A percentile compares a stretch with the other conserved stretches of the same genome.
These are phyloP conservation scores for Pythium monospermum DNA, from an alignment of 352 stramenopile species.

Conservation along the genomic window DNA sequence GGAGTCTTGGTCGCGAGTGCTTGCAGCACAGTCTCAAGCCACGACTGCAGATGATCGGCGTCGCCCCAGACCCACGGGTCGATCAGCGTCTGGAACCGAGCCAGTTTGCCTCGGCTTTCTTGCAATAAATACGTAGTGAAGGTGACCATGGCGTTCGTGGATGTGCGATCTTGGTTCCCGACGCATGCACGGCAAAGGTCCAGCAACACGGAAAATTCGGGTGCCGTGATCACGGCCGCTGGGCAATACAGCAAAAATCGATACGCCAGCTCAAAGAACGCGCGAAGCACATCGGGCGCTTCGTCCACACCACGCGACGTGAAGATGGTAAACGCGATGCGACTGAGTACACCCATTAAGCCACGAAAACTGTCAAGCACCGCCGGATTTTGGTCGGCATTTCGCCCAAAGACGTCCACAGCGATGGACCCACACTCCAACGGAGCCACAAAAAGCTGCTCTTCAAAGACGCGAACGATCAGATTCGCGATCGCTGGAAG, in stretches of 20 bases:
- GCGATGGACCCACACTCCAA: conserved; percentile 60
- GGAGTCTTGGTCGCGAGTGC: conserved; percentile 50
- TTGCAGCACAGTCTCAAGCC: conserved; percentile 40
- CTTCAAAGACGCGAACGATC: conserved; percentile 58
- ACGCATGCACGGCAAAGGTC: conserved; percentile 56
- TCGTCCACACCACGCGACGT: conserved; percentile 52
- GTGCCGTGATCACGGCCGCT: conserved; percentile 44
- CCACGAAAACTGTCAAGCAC: conserved; percentile 50
- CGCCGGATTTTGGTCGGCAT: conserved; percentile 24
- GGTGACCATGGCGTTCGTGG: conserved; percentile 61
- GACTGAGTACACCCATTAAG: conserved; percentile 54
- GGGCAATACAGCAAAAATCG: conserved; percentile 71
- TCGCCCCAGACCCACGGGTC: conserved; percentile 37
- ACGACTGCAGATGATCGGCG: conserved; percentile 35
- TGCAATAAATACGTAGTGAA: conserved; percentile 61
- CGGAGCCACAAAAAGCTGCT: conserved; percentile 45
- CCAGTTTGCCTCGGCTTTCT: conserved; percentile 45
- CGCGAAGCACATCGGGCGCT: conserved; percentile 51
- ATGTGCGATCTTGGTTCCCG: conserved; percentile 58
- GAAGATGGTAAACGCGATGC: conserved; percentile 62
- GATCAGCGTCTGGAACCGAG: conserved; percentile 35
- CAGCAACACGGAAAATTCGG: conserved; percentile 52
- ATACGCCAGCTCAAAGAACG: conserved; percentile 66
- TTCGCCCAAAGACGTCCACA: conserved; percentile 65
- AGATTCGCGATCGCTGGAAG: conserved; percentile 45